Conservation (phyloP, 2,329 filamentous ascomycete genomes). For the Fusarium redolens region DNA sequence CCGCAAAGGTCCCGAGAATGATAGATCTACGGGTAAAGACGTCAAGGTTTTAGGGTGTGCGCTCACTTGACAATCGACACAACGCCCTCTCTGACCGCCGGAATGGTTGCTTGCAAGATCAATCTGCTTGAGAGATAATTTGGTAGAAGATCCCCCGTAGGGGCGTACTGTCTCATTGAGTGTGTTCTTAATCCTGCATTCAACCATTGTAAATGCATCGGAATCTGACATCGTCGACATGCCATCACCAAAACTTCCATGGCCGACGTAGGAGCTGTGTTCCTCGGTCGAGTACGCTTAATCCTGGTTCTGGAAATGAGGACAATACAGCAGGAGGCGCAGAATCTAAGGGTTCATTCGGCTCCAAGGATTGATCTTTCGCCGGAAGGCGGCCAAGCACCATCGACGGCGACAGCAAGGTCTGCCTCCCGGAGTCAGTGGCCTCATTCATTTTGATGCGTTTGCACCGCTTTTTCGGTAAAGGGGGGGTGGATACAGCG, state of each 20-base stretch:
- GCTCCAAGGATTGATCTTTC: background rate
- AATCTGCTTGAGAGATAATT: background rate
- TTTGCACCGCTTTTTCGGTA: background rate
- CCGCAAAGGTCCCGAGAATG: background rate
- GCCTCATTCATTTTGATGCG: slow-evolving; percentile 1
- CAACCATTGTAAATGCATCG: background rate
- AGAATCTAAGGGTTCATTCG: background rate
- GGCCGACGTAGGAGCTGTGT: background rate
- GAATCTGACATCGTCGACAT: background rate
- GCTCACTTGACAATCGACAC: slow-evolving; percentile 4
- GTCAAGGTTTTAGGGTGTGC: background rate
- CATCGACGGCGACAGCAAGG: background rate
- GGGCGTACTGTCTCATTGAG: too few relatives aligned
- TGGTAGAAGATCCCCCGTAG: background rate
- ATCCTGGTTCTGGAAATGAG: background rate
- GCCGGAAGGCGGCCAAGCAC: background rate
- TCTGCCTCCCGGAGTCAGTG: background rate
- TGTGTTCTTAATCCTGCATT: too few relatives aligned
- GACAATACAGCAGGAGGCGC: background rate
- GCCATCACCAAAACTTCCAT: background rate
- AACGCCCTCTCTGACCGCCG: background rate
- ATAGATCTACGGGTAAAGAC: background rate
- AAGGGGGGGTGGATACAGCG: background rate
- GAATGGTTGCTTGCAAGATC: background rate
- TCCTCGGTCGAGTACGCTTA: slow-evolving; percentile 2